These are phyloP conservation scores for Oryza brachyantha DNA, from an alignment of 176 grass and related monocot genomes.

Conservation along the genomic window DNA sequence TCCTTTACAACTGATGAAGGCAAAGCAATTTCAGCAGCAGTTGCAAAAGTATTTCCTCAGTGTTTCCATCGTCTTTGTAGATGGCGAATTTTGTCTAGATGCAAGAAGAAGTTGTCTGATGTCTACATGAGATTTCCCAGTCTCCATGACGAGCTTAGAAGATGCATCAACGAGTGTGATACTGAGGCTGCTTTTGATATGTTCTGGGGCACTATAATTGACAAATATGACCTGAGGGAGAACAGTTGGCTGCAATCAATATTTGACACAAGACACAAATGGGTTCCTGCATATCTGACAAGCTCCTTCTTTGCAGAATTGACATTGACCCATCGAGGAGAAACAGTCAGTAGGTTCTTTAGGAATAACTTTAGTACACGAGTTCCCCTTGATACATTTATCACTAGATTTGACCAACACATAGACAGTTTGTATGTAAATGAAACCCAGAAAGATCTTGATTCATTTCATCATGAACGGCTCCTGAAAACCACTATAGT, in stretches of 20 bases:
- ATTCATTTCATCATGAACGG: constrained; percentile 41
- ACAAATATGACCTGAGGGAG: constrained; percentile 74
- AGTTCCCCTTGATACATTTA: constrained; percentile 56
- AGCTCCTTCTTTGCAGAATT: constrained; percentile 81
- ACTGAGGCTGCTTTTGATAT: constrained; percentile 62
- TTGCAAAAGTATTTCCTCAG: constrained; percentile 73
- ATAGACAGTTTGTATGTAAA: constrained; percentile 48
- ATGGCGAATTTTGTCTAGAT: constrained; percentile 88
- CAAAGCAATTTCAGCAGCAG: constrained; percentile 56
- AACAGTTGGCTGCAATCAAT: constrained; percentile 72
- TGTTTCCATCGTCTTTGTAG: constrained; percentile 87
- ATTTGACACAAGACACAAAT: constrained; percentile 61
- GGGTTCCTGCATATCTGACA: constrained; percentile 83
- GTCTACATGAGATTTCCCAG: constrained; percentile 52
- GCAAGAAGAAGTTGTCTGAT: constrained; percentile 86
- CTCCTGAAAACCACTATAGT: constrained; percentile 61
- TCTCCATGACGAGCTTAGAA: constrained; percentile 76
- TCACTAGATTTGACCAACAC: constrained; percentile 69
- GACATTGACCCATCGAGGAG: constrained; percentile 45
- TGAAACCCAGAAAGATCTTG: constrained; percentile 65
- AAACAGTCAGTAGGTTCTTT: constrained; percentile 64
- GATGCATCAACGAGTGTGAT: constrained; percentile 64
- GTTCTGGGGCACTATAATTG: constrained; percentile 73
- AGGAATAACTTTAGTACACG: constrained; percentile 53
- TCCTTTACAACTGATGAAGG: constrained; percentile 88